Conservation (phyloP, 2,329 filamentous ascomycete species). For the Clonostachys rosea region DNA sequence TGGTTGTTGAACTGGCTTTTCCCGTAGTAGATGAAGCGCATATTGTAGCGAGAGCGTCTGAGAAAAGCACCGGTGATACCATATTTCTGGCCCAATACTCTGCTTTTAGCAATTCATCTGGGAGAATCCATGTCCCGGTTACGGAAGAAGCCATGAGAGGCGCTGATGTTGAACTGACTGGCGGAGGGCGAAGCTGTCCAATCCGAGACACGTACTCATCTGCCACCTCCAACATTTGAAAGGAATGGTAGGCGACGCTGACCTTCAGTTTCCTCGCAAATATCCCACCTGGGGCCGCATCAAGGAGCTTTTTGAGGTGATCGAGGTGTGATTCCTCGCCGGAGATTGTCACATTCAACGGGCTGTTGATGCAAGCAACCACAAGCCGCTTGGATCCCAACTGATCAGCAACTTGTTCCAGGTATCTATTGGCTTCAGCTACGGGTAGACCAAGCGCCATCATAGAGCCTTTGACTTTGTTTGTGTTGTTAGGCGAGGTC, state of each 20-base stretch:
- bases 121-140: not conserved
- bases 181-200: constrained; percentile 16
- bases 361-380: constrained; percentile 32
- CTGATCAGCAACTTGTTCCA: not conserved
- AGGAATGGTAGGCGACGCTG: constrained; percentile 36
- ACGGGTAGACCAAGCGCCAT: constrained; percentile 27
- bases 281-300: constrained; percentile 11
- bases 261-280: constrained; percentile 17
- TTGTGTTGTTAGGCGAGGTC: constrained; percentile 9
- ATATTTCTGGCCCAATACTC: constrained; percentile 8
- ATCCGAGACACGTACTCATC: constrained; percentile 10
- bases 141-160: constrained; percentile 1
- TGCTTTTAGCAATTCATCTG: not conserved
- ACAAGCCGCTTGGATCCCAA: constrained; percentile 16
- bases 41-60: constrained; percentile 5
- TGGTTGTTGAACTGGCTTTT: too few species aligned
- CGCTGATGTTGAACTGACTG: constrained; percentile 17
- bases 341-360: constrained; percentile 24
- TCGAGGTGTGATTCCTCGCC: constrained; percentile 13
- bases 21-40: too few species aligned
- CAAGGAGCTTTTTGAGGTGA: not conserved
- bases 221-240: constrained; percentile 22
- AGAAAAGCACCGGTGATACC: constrained; percentile 7
- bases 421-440: not conserved
- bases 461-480: constrained; percentile 21